These are phyloP conservation scores for Cavenderia fasciculata DNA, from an alignment of 78 protist genomes.

Conservation along the genomic window DNA sequence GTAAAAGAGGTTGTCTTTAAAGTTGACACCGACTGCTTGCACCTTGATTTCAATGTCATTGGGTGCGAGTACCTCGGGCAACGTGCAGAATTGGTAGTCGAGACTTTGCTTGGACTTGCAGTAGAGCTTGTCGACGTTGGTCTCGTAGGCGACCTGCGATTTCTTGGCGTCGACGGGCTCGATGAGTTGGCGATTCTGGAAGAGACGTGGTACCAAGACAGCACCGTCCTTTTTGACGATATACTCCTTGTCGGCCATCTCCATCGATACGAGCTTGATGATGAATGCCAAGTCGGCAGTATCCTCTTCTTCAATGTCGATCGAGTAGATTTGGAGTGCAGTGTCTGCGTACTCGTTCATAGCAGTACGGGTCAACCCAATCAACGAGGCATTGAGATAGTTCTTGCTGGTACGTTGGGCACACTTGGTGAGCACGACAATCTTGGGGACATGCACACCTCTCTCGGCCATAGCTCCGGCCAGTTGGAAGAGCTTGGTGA, in stretches of 20 bases:
- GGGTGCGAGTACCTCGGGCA: not conserved
- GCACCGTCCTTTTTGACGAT: not conserved
- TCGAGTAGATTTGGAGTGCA: not conserved
- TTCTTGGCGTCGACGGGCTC: not conserved
- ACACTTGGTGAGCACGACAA: slow-evolving; percentile 8
- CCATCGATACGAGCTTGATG: not conserved
- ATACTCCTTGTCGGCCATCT: not conserved
- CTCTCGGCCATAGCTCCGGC: not conserved
- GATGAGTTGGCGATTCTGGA: no score
- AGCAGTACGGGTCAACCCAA: slow-evolving; percentile 33
- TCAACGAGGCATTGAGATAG: slow-evolving; percentile 11
- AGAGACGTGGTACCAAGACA: not conserved
- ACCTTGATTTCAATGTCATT: slow-evolving; percentile 8
- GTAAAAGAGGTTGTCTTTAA: slow-evolving; percentile 42
- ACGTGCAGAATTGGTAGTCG: not conserved
- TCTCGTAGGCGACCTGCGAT: not conserved
- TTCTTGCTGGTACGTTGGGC: not conserved
- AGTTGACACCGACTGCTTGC: slow-evolving; percentile 46
- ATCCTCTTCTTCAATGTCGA: slow-evolving; percentile 35
- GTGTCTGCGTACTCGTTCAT: slow-evolving; percentile 16
- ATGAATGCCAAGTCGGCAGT: not conserved
- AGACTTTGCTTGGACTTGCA: not conserved
- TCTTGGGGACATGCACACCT: not conserved
- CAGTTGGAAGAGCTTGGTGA: not conserved
- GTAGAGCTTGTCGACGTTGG: not conserved